These are phyloP conservation scores for Leishmania arabica DNA, from an alignment of 208 protist genomes.

Conservation along the genomic window DNA sequence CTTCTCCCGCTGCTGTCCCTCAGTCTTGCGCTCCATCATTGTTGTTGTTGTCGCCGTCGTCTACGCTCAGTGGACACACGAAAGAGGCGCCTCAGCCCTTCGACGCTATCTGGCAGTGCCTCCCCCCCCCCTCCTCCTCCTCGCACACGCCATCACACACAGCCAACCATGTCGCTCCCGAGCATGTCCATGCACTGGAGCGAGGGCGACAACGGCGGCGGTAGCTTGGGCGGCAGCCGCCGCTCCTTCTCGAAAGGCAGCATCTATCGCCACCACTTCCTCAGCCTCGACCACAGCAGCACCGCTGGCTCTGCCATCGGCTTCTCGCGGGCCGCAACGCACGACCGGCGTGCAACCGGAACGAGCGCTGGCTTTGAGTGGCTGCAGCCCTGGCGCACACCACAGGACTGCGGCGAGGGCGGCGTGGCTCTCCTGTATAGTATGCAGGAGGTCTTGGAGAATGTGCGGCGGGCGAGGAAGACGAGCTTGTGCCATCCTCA, in stretches of 20 bases:
- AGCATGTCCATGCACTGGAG: background rate
- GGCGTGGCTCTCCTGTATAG: slow-evolving; percentile 45
- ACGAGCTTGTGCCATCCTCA: background rate
- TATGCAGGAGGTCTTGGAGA: slow-evolving; percentile 39
- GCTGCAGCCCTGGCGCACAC: slow-evolving; percentile 58
- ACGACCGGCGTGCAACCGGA: background rate
- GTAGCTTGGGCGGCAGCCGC: background rate
- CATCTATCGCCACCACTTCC: background rate
- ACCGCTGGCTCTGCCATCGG: background rate
- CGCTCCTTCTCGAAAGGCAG: background rate
- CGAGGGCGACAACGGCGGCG: background rate
- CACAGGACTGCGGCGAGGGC: slow-evolving; percentile 39
- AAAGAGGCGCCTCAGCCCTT: no score
- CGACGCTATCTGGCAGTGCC: no score
- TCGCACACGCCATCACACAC: background rate
- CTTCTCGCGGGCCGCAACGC: background rate
- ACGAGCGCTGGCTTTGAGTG: slow-evolving; percentile 19
- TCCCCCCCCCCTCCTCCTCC: background rate
- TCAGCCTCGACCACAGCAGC: background rate
- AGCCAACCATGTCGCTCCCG: background rate
- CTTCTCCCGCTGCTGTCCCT: no score
- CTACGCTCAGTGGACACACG: no score
- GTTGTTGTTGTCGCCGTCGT: no score
- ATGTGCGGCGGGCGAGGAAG: slow-evolving; percentile 33
- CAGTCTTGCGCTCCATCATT: no score